Base-by-base conservation (phyloP, 176 grass and related monocot genomes). In the Panicum miliaceum region DNA sequence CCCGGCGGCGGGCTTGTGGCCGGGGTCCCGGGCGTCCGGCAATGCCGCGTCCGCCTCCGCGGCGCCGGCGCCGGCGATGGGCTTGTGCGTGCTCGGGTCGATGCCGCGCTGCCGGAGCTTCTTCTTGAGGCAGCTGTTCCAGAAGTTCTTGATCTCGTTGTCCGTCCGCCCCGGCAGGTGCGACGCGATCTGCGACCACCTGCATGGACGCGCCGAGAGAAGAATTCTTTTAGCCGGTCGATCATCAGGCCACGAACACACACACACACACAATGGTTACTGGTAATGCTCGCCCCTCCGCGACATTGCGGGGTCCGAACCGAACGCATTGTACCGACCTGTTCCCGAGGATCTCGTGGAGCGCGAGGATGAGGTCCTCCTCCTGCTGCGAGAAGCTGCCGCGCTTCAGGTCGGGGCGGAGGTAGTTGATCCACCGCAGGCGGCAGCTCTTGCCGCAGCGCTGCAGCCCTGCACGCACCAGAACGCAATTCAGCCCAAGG, bases 71-170 rank as follows among this genome's bases (percentile, higher is more conserved):
- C n/a, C 14, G 51, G 19, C 56, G 71, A 91, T 32, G 5, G 82
- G 89, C 64, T 93, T 97, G 91, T 97, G 94, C 68, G 91, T 97
- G 82, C 26, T 59, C 5, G 94, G 91, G 84, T 93, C 94, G 73
- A 97, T 77, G 57, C 94, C 91, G 0, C 75, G 86, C 72, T 78
- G 87, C 29, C 86, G 84, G 47, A 97, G 94, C 91, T 93, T 97
- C 89, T 97, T 97, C 89, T 97, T 97, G 47, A 97, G 80, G 70
- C 87, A 84, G 67, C 91, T 93, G 54, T 97, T 97, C 94, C 94
- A 97, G 67, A 89, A 97, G 91, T 97, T 97, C 83, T 97, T 97
- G 64, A 97, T 97, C 81, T 97, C 94, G 86, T 97, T 97, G 62
- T 97, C 94, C 7, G 94, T 97, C 86, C 94, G 57, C 50, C 94